Evolutionary conservation across 257 asterid species (phyloP), one percentile per base, ranked within the genome.

Genomic region (Cruciata laevipes): DNA sequence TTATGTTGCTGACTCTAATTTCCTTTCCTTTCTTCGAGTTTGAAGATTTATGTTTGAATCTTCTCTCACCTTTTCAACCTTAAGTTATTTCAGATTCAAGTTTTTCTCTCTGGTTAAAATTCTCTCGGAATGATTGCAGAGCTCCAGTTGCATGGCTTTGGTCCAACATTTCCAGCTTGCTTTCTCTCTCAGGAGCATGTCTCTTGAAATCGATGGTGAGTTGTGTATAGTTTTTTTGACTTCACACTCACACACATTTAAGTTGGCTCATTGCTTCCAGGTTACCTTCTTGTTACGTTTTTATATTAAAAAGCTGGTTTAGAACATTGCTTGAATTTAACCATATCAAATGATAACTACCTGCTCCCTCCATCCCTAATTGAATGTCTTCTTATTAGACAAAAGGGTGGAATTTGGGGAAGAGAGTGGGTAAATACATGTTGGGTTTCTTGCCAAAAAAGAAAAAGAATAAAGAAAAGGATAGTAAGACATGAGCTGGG

Each of bases 151-250:
- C 73, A 70, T 73, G 79, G 80, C 80, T 58, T 72, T 82, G 47
- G 84, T 77, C 64, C 84, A 79, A 61, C 80, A 82, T 57, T 79
- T 82, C 66, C 86, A 82, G 80, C 74, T 82, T 70, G 86, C 82
- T 47, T 77, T 82, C 55, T 82, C 86, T 74, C 79, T 82, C 8
- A 74, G 82, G 75, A 69, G 73, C 69, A 67, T 79, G 70, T 72
- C 82, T 62, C 73, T 77, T 57, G 79, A 79, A 51, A 75, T 63
- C 42, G 79, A 76, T 66, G 86, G 86, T 82, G 70, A 65, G 81
- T 67, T 69, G 64, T 58, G 66, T 66, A 75, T 65, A 32, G 35
- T 12, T 8, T n/a, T 12, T 21, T 71, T 55, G 27, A 51, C 52
- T 55, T 4, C 40, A 68, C 44, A 21, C 16, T 32, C 24, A 18